Evolutionary conservation across 2,329 filamentous ascomycete genomes (phyloP), one percentile per base, ranked within the genome.

Genomic region (Fusarium dimerum): DNA sequence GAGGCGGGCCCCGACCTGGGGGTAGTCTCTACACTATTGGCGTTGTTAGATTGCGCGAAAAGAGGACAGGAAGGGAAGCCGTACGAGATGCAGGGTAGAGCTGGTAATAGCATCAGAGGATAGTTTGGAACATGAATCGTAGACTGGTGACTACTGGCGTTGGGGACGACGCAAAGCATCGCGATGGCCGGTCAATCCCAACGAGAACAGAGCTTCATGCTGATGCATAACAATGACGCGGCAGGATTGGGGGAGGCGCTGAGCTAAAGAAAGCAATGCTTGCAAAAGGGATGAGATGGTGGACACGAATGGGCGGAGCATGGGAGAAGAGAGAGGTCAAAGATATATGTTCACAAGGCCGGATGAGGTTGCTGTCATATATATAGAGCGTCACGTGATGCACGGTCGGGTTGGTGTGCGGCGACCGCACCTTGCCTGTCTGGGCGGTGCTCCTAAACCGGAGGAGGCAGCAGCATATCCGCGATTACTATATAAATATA

Each of bases 361-460:
- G 12, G 43, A 50, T 2, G 40, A 32, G 52, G 42, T 43, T 4
- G 15, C 38, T 42, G 13, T 51, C 40, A 55, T 55, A 57, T 57
- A 55, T 57, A 55, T 1, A 18, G 44, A 15, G 20, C 3, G 44
- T 57, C 49, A 57, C 48, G 52, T 57, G 49, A 57, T 41, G 2
- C 0, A 7, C 2, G 12, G 30, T 18, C 18, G n/a, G 30, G 29
- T 12, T 5, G 1, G 7, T 38, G 42, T 32, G 43, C 17, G 46
- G 46, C 50, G 7, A 4, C 4, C 20, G 39, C 47, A 11, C 18
- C 16, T 53, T 53, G 51, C 51, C 47, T 13, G 39, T 32, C 9
- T 47, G 30, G 34, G 54, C 40, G 26, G 41, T 43, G 43, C 45
- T 16, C 8, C 52, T 51, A 52, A 55, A 52, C 53, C 43, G 43